These are phyloP conservation scores for Phytophthora vignae DNA, from an alignment of 352 stramenopile genomes.

Conservation along the genomic window DNA sequence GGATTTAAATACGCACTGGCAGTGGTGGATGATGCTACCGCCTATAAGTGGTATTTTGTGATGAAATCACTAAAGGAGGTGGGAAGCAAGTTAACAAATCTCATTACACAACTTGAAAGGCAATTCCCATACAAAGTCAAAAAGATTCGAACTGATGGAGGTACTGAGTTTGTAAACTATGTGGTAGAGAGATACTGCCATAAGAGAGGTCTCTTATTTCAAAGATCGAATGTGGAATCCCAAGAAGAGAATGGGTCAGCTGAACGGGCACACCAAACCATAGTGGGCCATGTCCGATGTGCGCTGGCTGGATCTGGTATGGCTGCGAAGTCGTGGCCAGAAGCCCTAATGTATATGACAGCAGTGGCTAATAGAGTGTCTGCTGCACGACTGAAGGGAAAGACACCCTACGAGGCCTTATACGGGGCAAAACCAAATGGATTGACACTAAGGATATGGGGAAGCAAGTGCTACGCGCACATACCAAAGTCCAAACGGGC, in stretches of 20 bases:
- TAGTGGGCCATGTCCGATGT: constrained; percentile 14
- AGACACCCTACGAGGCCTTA: constrained; percentile 1
- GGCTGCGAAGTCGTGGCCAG: constrained; percentile 10
- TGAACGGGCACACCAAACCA: constrained; percentile 13
- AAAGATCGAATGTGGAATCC: background rate
- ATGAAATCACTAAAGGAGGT: constrained; percentile 19
- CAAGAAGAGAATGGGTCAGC: background rate
- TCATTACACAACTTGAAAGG: background rate
- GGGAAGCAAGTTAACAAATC: background rate
- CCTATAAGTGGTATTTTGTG: constrained; percentile 23
- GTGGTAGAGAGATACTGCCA: background rate
- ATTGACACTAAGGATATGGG: background rate
- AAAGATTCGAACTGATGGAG: constrained; percentile 5
- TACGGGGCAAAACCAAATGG: constrained; percentile 9
- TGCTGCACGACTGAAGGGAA: constrained; percentile 17
- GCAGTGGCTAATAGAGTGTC: constrained; percentile 11
- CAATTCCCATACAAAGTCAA: background rate
- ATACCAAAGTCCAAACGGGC: background rate
- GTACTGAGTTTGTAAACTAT: constrained; percentile 12
- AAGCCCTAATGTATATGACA: constrained; percentile 12
- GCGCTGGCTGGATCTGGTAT: constrained; percentile 5
- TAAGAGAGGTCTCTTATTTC: constrained; percentile 1
- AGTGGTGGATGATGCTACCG: constrained; percentile 8
- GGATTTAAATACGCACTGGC: background rate
- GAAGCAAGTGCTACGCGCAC: too few relatives aligned